Evolutionary conservation across 1,284 basidiomycete genomes (phyloP).

Genomic region (Sanghuangporus weigelae): DNA sequence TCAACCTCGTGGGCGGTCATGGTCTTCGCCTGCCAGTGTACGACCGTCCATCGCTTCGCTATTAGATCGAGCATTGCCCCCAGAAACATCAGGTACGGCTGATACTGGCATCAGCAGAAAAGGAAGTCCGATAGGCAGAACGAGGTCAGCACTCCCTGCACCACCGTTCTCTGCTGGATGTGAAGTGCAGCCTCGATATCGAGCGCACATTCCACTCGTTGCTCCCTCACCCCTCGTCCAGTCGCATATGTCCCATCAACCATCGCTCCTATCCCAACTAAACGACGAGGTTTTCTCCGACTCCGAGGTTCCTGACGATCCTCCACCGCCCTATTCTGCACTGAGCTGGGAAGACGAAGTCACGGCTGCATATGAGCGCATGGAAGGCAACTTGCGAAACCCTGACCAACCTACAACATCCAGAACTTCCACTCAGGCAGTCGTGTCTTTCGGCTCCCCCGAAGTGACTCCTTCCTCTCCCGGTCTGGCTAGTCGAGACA

Average conservation of each 20-base stretch:
- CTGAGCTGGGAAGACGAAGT: constrained; percentile 5
- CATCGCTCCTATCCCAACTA: neutral
- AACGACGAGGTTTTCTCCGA: neutral
- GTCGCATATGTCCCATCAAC: neutral
- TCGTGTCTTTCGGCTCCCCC: neutral
- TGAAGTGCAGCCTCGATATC: neutral
- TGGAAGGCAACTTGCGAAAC: neutral
- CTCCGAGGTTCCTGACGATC: neutral
- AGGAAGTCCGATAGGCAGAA: neutral
- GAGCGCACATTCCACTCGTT: neutral
- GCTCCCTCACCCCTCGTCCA: neutral
- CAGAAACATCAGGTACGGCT: neutral
- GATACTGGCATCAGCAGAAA: neutral
- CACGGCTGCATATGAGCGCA: neutral
- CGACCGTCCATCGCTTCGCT: constrained; percentile 1
- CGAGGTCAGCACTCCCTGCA: neutral
- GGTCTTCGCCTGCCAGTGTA: neutral
- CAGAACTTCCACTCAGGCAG: neutral
- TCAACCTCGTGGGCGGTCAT: constrained; percentile 1
- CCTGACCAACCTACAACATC: neutral
- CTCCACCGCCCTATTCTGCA: constrained; percentile 12
- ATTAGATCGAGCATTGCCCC: neutral
- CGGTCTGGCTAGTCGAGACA: neutral
- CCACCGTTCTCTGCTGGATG: neutral
- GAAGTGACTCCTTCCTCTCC: neutral